Evolutionary conservation across 192 early-diverging fungal genomes (phyloP), one percentile per base, ranked within the genome.

Genomic region (Geranomyces variabilis): DNA sequence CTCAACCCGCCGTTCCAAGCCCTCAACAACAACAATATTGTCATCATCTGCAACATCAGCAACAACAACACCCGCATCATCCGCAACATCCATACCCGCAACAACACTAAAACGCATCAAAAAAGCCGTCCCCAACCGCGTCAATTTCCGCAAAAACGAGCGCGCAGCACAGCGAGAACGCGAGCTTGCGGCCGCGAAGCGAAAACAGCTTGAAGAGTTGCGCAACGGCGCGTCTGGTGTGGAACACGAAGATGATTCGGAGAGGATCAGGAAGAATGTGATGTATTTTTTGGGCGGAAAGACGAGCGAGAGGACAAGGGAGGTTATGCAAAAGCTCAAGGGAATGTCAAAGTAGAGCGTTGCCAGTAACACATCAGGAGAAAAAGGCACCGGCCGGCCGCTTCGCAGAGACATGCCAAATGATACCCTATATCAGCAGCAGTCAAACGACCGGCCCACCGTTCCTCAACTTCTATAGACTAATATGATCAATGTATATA

Each of bases 141-240:
- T 30, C 7, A 62, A 21, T 0, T 62, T 62, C 36, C 60, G 60
- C 60, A 62, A 62, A 30, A 62, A 62, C 36, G 60, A 62, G 36
- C 60, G 60, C 19, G 31, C 29, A 13, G 60, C 60, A 31, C 19
- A 15, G 60, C 60, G 60, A 30, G n/a, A 62, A 1, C 19, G 24
- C 19, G 51, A 24, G 7, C 51, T 24, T 24, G n/a, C n/a, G 4
- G 51, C 51, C 15, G 51, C 51, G n/a, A 53, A 53, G 15, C n/a
- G 24, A 4, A 7, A 4, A 26, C 4, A 53, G 51, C n/a, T 26
- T 26, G n/a, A 53, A 3, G 51, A 53, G 24, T 26, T 53, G n/a
- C 51, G 51, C 7, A 53, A 53, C 3, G 51, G 51, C n/a, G 51
- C 24, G 2, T 3, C 51, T 7, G 51, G 19, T 26, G 51, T 24